Percentiles rank a stretch among this genome's conserved stretches.
Conservation (phyloP, 768 basidiomycete species). For the Psilocybe tampanensis region DNA sequence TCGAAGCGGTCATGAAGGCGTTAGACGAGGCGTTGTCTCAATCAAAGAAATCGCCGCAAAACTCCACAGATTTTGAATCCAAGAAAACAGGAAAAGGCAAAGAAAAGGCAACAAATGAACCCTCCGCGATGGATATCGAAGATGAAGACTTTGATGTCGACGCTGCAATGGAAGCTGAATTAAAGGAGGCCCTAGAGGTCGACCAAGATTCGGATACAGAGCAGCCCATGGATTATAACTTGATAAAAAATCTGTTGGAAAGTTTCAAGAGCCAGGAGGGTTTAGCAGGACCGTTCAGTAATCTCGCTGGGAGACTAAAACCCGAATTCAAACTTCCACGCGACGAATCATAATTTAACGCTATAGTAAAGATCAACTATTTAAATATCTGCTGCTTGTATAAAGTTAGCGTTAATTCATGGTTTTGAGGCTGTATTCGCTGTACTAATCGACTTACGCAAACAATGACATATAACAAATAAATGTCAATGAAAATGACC, state of each 20-base stretch:
- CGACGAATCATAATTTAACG: slow-evolving; percentile 59
- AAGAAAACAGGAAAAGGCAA: slow-evolving; percentile 41
- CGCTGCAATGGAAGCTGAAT: slow-evolving; percentile 87
- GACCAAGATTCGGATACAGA: slow-evolving; percentile 54
- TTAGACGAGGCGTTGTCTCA: slow-evolving; percentile 83
- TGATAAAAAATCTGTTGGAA: slow-evolving; percentile 97
- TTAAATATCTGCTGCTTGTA: too few species aligned
- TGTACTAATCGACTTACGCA: too few species aligned
- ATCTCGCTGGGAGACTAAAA: slow-evolving; percentile 82
- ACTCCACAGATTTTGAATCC: slow-evolving; percentile 17
- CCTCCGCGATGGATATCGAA: slow-evolving; percentile 24
- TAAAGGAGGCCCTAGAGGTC: slow-evolving; percentile 60
- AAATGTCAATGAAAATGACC: neutral
- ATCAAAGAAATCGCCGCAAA: slow-evolving; percentile 4
- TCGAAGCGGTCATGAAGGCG: slow-evolving; percentile 95
- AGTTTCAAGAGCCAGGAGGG: slow-evolving; percentile 94
- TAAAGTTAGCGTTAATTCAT: too few species aligned
- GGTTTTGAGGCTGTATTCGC: too few species aligned
- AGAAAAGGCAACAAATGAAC: slow-evolving; percentile 33
- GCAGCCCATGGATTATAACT: slow-evolving; percentile 73
- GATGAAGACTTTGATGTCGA: slow-evolving; percentile 69
- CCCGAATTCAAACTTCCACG: slow-evolving; percentile 75
- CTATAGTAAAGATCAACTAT: too few species aligned
- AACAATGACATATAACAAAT: neutral
- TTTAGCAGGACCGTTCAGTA: slow-evolving; percentile 88